Percentiles rank a stretch among this genome's conserved stretches.
These are phyloP conservation scores for Eucalyptus guilfoylei DNA, from an alignment of 345 rosid species.

Conservation along the genomic window DNA sequence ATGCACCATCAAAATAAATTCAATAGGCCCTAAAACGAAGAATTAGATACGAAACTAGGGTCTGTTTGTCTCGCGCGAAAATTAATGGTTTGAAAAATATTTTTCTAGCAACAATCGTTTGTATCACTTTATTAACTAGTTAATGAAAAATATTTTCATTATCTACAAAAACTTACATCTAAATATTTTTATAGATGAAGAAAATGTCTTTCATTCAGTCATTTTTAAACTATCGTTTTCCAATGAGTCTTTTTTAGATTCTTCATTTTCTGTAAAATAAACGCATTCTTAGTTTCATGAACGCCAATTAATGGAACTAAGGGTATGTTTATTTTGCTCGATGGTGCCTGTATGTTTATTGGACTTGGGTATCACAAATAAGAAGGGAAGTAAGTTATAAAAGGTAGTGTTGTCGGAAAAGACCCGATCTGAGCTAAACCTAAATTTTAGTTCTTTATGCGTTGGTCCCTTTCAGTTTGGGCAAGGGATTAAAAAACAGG, in stretches of 20 bases:
- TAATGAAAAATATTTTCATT: neutral
- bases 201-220: neutral
- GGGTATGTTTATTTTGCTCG: no score
- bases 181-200: neutral
- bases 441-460: no score
- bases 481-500: neutral
- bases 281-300: neutral
- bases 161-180: neutral
- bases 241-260: accelerated
- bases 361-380: no score
- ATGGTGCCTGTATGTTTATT: accelerated
- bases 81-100: neutral
- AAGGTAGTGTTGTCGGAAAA: no score
- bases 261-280: neutral
- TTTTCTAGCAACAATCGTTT: accelerated
- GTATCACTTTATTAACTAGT: neutral
- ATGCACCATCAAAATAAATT: neutral
- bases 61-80: neutral
- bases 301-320: no score
- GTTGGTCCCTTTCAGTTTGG: no score
- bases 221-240: accelerated
- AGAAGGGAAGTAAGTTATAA: no score
- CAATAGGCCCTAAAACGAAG: neutral
- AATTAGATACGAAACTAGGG: neutral
- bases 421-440: no score